phyloP scores from a whole-genome alignment of 2,329 filamentous ascomycete species.

The Diaporthe citrichinensis region DNA sequence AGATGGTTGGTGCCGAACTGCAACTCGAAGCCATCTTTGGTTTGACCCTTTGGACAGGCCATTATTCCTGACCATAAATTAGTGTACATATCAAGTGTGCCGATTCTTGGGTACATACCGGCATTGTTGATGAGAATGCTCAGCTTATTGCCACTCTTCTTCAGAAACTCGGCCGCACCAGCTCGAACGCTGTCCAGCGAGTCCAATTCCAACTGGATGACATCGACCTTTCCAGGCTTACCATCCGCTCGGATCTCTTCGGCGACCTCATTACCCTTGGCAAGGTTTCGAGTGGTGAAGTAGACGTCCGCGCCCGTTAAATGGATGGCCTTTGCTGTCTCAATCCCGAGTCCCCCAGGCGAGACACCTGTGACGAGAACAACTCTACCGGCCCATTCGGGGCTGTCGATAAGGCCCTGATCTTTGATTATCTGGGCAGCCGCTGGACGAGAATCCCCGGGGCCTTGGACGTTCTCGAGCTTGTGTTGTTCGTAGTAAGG shows the following conservation, averaged over 20 bases:
- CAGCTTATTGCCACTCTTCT: slow-evolving; percentile 45
- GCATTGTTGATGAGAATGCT: slow-evolving; percentile 44
- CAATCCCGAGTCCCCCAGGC: slow-evolving; percentile 52
- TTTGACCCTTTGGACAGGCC: slow-evolving; percentile 52
- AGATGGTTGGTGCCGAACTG: slow-evolving; percentile 64
- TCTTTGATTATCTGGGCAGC: slow-evolving; percentile 44
- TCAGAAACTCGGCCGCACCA: slow-evolving; percentile 48
- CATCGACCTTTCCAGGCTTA: slow-evolving; percentile 46
- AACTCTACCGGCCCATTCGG: slow-evolving; percentile 48
- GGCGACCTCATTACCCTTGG: slow-evolving; percentile 49
- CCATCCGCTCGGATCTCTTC: slow-evolving; percentile 42
- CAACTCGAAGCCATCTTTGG: slow-evolving; percentile 61
- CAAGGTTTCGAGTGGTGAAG: slow-evolving; percentile 51
- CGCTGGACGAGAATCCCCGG: slow-evolving; percentile 28
- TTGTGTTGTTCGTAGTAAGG: slow-evolving; percentile 19
- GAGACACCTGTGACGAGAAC: slow-evolving; percentile 56
- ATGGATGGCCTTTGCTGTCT: slow-evolving; percentile 53
- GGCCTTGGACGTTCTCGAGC: slow-evolving; percentile 11
- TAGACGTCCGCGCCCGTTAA: slow-evolving; percentile 53
- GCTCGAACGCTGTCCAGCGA: slow-evolving; percentile 50
- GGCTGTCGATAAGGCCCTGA: slow-evolving; percentile 41
- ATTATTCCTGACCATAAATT: slow-evolving; percentile 53
- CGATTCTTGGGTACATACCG: slow-evolving; percentile 53
- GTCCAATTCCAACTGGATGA: slow-evolving; percentile 52
- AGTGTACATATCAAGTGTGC: slow-evolving; percentile 47